These are phyloP conservation scores for Blastocystis sp. DNA, from an alignment of 352 stramenopile species.

Conservation along the genomic window DNA sequence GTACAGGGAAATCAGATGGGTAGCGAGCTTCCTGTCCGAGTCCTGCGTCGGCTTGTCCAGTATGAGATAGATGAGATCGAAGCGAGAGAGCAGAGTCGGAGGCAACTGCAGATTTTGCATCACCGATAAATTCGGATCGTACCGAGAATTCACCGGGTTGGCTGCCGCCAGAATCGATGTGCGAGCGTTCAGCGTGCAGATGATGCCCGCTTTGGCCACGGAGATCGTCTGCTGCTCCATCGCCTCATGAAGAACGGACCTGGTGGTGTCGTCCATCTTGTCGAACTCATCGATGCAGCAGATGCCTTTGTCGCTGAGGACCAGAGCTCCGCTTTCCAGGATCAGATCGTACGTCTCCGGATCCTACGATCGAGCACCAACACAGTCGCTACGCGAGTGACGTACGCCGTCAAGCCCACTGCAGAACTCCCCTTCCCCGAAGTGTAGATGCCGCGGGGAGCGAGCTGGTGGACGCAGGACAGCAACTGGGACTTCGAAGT, in stretches of 20 bases:
- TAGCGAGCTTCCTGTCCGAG: slow-evolving; percentile 85
- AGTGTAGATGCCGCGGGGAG: slow-evolving; percentile 94
- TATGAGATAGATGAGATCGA: slow-evolving; percentile 99
- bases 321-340: slow-evolving; percentile 85
- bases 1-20: slow-evolving; percentile 93
- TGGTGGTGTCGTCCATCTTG: slow-evolving; percentile 95
- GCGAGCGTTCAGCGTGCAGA: slow-evolving; percentile 91
- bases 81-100: slow-evolving; percentile 91
- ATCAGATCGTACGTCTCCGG: slow-evolving; percentile 93
- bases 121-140: slow-evolving; percentile 93
- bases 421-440: slow-evolving; percentile 91
- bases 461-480: slow-evolving; percentile 76
- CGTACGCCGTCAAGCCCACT: slow-evolving; percentile 93
- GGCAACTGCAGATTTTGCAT: slow-evolving; percentile 97
- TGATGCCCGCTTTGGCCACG: slow-evolving; percentile 95
- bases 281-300: slow-evolving; percentile 99
- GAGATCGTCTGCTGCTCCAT: slow-evolving; percentile 97
- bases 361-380: slow-evolving; percentile 67
- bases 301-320: slow-evolving; percentile 91
- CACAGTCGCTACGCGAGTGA: slow-evolving; percentile 62
- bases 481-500: slow-evolving; percentile 95
- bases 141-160: slow-evolving; percentile 94
- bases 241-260: slow-evolving; percentile 95
- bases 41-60: slow-evolving; percentile 88
- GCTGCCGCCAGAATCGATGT: slow-evolving; percentile 95